Evolutionary conservation across 2,329 filamentous ascomycete genomes (phyloP).

Genomic region (Phyllosticta capitalensis): DNA sequence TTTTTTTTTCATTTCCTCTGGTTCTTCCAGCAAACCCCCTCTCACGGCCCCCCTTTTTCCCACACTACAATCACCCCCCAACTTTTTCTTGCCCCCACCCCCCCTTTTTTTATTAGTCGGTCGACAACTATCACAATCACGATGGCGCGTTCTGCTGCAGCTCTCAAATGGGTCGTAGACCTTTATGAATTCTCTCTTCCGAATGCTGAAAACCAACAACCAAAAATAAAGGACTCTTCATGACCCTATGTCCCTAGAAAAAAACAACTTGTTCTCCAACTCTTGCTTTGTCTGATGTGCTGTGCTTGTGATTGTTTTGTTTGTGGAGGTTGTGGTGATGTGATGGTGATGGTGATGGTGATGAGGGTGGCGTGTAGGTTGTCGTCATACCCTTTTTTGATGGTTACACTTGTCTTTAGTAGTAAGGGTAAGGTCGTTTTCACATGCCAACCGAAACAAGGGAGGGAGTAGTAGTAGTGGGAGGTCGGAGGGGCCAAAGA

Average conservation of each 20-base stretch:
- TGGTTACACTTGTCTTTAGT: no score
- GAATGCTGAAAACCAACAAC: slow-evolving; percentile 11
- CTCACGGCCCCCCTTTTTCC: neutral
- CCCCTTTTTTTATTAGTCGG: slow-evolving; percentile 4
- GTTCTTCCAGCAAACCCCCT: neutral
- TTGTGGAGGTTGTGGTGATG: no score
- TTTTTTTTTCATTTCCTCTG: slow-evolving; percentile 6
- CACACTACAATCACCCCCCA: neutral
- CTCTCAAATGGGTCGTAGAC: slow-evolving; percentile 10
- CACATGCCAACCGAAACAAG: no score
- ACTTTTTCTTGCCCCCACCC: slow-evolving; percentile 3
- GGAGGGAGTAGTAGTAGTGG: no score
- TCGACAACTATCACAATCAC: slow-evolving; percentile 3
- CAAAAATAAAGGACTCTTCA: neutral
- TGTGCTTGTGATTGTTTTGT: no score
- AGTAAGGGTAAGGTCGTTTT: no score
- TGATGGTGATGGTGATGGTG: no score
- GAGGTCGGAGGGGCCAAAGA: no score
- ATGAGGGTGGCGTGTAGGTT: no score
- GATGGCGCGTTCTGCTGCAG: slow-evolving; percentile 10
- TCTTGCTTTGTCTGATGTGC: no score
- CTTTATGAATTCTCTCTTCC: slow-evolving; percentile 10
- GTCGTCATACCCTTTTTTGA: no score
- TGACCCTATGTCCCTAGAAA: neutral
- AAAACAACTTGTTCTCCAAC: no score